Evolutionary conservation across 257 asterid genomes (phyloP), one percentile per base, ranked within the genome.

Genomic region (Plantago major): DNA sequence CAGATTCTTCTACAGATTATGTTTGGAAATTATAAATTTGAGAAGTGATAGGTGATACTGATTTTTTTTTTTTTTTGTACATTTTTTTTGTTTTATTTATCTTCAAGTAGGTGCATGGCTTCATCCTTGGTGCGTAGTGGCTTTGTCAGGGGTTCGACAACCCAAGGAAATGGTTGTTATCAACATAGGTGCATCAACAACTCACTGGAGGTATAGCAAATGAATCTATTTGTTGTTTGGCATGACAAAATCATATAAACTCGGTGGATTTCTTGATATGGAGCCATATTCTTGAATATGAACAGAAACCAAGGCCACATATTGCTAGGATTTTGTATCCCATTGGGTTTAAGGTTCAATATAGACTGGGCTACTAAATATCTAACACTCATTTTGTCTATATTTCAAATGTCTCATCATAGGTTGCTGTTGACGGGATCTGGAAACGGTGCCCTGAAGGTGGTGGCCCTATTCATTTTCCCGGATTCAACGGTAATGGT

Each of bases 151-250:
- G 97, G 96, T 53, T 85, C 96, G 46, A 79, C 90, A 71, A 76
- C 85, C 42, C 96, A 85, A 78, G 97, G 97, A 66, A 87, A 90
- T 57, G 97, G 97, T 46, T 90, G 97, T 75, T 90, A 90, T 80
- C 90, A 81, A 74, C 95, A 90, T 69, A 79, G 87, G 68, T 90
- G 97, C 75, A 49, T 81, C 56, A 83, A 83, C 76, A 82, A 76
- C 76, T 73, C 79, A 26, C 71, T 90, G 59, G 94, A 90, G 96
- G 97, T 90, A 87, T 61, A 70, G 10, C 57, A 56, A 18, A 40
- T 60, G 46, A 17, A 53, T 48, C 10, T 33, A 37, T 58, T 65
- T 61, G 40, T 33, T 33, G 6, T 33, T 33, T 33, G 40, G 40
- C 3, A 33, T 7, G 8, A 33, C 40, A 33, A 33, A 33, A 2